Base-by-base conservation (phyloP, 2,329 filamentous ascomycete species). In the Immersiporthe knoxdaviesiana region DNA sequence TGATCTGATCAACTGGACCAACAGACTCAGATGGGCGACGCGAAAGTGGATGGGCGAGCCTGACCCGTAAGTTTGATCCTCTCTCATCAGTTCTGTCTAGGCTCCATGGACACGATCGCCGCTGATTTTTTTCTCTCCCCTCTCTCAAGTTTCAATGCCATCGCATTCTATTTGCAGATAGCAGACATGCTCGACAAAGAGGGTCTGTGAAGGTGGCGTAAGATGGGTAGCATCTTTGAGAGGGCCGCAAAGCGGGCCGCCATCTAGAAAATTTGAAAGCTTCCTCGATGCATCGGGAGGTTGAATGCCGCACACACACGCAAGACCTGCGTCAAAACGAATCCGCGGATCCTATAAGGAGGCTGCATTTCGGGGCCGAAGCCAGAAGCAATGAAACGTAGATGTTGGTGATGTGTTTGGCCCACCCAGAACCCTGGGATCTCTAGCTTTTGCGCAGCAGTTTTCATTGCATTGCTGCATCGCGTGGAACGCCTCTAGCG, bases 141-240 rank as follows among this genome's bases (percentile, higher is more conserved):
- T n/a, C 37, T 27, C 35, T 52, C 2, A 66, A 88, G 85, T 21
- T 91, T 91, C 74, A 91, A 91, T 74, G 89, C 89, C 2, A 84
- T 91, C 68, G 89, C 89, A 0, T 90, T 91, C 74, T 91, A 91
- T 73, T 82, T 91, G 2, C 87, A 85, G 70, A 87, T 91, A 74
- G 85, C 85, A 14, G 87, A 92, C 74, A 92, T 92, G 90, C 80
- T 93, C 63, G 89, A 91, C 2, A 90, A 89, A 74, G 90, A 92
- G 75, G 89, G 87, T 24, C 72, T 81, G 21, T 82, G 74, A 73
- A 39, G 41, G 12, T 92, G 32, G 56, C 11, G 56, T 11, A 37
- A 35, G 35, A 35, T 35, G 18, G 30, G 32, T 37, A n/a, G 56
- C 30, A 35, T 59, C 12, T 59, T 59, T 7, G 7, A 14, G 21